Base-by-base conservation (phyloP, 1,139 yeast species). In the Pichia terricola region DNA sequence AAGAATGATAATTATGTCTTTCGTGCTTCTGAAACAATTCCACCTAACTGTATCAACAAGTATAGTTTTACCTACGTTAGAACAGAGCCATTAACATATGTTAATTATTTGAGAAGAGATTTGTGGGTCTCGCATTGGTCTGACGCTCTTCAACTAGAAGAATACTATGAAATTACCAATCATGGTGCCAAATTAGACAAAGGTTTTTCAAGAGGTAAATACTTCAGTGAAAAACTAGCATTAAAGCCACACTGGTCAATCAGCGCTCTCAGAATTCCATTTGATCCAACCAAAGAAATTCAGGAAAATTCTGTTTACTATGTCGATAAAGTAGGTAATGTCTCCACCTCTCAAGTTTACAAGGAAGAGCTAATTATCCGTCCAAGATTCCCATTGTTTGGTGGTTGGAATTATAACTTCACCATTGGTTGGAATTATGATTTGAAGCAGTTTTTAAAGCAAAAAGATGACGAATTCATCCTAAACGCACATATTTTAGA, bases 331-430 rank as follows among this genome's bases (percentile, higher is more conserved):
- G 96, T 91, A 30, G 98, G 98, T 28, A 85, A 86, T 65, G 96
- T 91, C n/a, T 81, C 95, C 7, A 85, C 96, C 5, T 83, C 85
- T 47, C 70, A 71, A 50, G 66, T 73, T 37, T 57, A 72, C 16
- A 58, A 57, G 2, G 65, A 72, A 45, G 75, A 70, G 49, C 66
- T 87, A 45, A 69, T 80, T 37, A 63, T 91, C 52, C 78, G 75
- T 57, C 98, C 98, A 45, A 75, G 99, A 61, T 91, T 72, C 68
- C 99, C 99, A 10, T 59, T 91, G 7, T 85, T 87, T 65, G 99
- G 98, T 41, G 94, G 89, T 37, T 91, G 99, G 99, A 76, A 81
- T 56, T 91, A 88, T 66, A 88, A 91, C 65, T 91, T 87, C 69
- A 91, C 98, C 26, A 67, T 91, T 57, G 97, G 97, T 6, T 94